Percentiles rank a stretch among this genome's conserved stretches.
Evolutionary conservation across 2,329 filamentous ascomycete genomes (phyloP).

Genomic region (Curvularia lunata): DNA sequence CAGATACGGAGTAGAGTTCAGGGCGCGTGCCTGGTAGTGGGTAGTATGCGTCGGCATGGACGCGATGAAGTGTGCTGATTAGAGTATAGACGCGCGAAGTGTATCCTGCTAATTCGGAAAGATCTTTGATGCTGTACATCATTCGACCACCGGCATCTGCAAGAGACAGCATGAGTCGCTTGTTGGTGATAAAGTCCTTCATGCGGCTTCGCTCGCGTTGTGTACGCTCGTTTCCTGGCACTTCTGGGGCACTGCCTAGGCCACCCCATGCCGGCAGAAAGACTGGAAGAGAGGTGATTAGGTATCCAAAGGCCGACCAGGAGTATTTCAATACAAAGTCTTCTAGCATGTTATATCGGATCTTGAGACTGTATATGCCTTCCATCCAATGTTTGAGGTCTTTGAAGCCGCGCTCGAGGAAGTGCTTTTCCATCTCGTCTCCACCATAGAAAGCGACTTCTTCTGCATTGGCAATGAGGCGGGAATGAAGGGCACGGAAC

Average conservation of each 20-base stretch:
- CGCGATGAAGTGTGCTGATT: constrained; percentile 91
- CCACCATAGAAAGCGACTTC: constrained; percentile 98
- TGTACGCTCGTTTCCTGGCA: constrained; percentile 57
- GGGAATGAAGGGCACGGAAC: constrained; percentile 87
- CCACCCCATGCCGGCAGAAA: constrained; percentile 96
- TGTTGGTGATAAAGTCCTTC: constrained; percentile 99
- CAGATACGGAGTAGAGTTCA: constrained; percentile 86
- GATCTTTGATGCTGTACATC: constrained; percentile 99
- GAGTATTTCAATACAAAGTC: constrained; percentile 98
- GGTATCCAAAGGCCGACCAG: constrained; percentile 97
- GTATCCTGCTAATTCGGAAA: constrained; percentile 93
- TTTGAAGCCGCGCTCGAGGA: constrained; percentile 89
- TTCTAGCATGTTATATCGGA: constrained; percentile 97
- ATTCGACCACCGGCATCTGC: constrained; percentile 95
- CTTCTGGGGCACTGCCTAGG: constrained; percentile 73
- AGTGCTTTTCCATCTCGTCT: constrained; percentile 91
- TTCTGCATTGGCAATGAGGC: constrained; percentile 94
- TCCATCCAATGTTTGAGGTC: constrained; percentile 98
- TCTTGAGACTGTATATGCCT: constrained; percentile 95
- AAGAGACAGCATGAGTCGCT: constrained; percentile 94
- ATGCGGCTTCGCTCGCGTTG: constrained; percentile 83
- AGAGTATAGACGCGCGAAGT: constrained; percentile 95
- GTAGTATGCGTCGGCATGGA: constrained; percentile 88
- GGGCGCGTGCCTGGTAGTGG: constrained; percentile 68
- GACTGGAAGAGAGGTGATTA: constrained; percentile 89